Conservation (phyloP, 306 rosid genomes). For the Macrotyloma uniflorum region DNA sequence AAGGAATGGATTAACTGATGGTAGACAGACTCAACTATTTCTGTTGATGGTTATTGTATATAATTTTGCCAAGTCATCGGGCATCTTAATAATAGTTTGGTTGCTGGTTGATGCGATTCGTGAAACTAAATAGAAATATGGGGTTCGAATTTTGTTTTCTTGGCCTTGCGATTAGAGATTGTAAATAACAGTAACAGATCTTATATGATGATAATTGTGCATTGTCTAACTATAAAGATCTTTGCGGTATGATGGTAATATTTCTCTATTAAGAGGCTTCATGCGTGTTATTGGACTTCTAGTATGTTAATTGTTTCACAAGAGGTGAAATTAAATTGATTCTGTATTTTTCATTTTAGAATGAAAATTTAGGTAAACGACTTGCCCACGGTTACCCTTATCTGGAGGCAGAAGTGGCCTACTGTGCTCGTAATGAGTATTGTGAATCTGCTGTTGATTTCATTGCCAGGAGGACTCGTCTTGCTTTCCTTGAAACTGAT, state of each 20-base stretch:
- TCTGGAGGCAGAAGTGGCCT: conserved; percentile 98
- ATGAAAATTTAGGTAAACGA: conserved; percentile 88
- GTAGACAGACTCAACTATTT: background rate
- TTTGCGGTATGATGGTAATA: conserved; percentile 1
- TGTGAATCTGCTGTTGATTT: conserved; percentile 96
- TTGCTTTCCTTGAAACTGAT: conserved; percentile 95
- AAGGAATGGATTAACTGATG: background rate
- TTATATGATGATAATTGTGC: background rate
- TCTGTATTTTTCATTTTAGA: conserved; percentile 45
- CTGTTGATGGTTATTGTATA: background rate
- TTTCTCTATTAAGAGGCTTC: background rate
- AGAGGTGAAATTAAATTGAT: background rate
- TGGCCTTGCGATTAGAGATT: background rate
- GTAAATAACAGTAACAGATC: background rate
- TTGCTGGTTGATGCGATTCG: background rate
- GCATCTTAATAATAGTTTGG: background rate
- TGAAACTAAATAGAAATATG: background rate
- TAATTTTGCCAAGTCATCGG: background rate
- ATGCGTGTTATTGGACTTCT: conserved; percentile 22
- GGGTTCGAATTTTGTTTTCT: background rate
- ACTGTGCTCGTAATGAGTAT: conserved; percentile 94
- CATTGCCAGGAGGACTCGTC: conserved; percentile 94
- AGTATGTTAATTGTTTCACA: conserved; percentile 9
- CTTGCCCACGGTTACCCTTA: conserved; percentile 95
- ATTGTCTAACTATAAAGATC: conserved; percentile 14